phyloP scores from a whole-genome alignment of 768 basidiomycete species.

The Mrakia frigida region DNA sequence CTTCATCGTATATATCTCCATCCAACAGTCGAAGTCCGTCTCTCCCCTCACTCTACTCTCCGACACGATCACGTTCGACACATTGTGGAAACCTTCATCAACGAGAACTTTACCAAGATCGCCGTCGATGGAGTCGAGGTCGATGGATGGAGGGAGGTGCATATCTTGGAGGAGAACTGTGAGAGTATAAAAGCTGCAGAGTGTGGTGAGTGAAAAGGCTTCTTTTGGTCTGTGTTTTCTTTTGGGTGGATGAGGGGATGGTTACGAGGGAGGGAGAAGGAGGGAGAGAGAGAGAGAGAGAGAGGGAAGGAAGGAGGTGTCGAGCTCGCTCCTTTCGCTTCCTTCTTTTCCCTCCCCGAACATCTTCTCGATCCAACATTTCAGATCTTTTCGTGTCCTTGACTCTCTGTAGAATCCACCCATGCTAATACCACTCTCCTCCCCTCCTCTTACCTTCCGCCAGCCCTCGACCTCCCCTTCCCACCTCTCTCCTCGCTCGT shows the following conservation, averaged over 20 bases:
- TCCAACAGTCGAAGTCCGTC: slow-evolving; percentile 70
- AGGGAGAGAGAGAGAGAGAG: neutral
- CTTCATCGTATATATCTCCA: neutral
- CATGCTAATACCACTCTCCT: no score
- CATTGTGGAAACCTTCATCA: slow-evolving; percentile 56
- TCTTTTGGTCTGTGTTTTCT: no score
- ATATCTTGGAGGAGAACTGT: slow-evolving; percentile 65
- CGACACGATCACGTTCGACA: slow-evolving; percentile 70
- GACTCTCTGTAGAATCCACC: no score
- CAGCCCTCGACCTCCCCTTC: slow-evolving; percentile 54
- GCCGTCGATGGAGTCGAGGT: slow-evolving; percentile 61
- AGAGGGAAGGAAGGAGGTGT: neutral
- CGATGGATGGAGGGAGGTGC: slow-evolving; percentile 71
- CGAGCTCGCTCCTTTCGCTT: no score
- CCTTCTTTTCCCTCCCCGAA: no score
- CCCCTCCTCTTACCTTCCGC: slow-evolving; percentile 35
- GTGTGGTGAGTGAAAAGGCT: slow-evolving; percentile 45
- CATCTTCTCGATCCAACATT: no score
- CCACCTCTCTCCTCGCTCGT: slow-evolving; percentile 56
- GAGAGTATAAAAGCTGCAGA: slow-evolving; percentile 70
- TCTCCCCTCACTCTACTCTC: slow-evolving; percentile 61
- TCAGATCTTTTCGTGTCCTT: no score
- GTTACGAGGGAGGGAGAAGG: neutral
- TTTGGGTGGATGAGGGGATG: neutral
- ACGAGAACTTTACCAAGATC: slow-evolving; percentile 60